Base-by-base conservation (phyloP, 257 asterid genomes). In the Henckelia pumila region DNA sequence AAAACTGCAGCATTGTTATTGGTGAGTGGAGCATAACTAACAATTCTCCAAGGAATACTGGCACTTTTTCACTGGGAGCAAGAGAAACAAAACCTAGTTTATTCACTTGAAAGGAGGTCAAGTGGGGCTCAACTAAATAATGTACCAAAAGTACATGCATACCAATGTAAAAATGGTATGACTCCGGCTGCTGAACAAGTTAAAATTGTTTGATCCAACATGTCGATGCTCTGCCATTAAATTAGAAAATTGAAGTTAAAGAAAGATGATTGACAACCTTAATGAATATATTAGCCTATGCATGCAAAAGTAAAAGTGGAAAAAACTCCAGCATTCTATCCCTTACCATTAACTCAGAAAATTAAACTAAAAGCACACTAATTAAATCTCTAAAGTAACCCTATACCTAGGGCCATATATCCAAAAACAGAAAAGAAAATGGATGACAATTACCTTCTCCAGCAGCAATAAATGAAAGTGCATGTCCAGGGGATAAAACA, bases 101-200 rank as follows among this genome's bases (percentile, higher is more conserved):
- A 6, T 22, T 32, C 32, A 56, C 37, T 55, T 14, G 37, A 63
- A 24, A 16, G 20, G 60, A 25, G 14, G 21, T 37, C 20, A 2
- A 25, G 16, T 35, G 56, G 23, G 37, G 7, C 53, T 33, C 13
- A 19, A 30, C 20, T 6, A 53, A 25, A 63, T 37, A 56, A 2
- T 64, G 40, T 24, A 4, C 69, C 69, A 67, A 76, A 61, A 25
- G 69, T 53, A 69, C 55, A 69, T 17, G 67, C 95, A 17, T 79
- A 94, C 99, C 98, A 94, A 75, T 23, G 99, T 89, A 72, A 94
- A 94, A 78, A 94, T 94, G 53, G 99, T 91, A 82, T 94, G 99
- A 75, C 99, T 94, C 56, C 99, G 99, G 89, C 99, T 94, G 85
- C 99, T 94, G 78, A 94, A 94, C 47, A 94, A 86, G 77, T 94